phyloP scores from a whole-genome alignment of 106 monocot species.

The Acorus calamus region DNA sequence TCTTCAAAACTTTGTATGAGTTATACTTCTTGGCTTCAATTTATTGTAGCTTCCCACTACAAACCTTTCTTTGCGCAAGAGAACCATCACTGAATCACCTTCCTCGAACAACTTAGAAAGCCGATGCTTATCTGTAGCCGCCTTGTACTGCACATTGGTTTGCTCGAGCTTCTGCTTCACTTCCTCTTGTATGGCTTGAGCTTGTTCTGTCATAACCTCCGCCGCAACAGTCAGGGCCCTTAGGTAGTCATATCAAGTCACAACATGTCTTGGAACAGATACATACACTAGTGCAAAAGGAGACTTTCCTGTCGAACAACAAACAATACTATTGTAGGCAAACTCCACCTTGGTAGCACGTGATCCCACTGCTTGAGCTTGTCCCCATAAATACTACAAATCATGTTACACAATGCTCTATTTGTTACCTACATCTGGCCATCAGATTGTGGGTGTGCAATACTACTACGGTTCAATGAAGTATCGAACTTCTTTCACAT shows the following conservation, averaged over 20 bases:
- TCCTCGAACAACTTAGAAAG: neutral
- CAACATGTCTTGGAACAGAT: neutral
- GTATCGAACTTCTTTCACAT: neutral
- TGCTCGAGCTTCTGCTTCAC: neutral
- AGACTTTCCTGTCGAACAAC: neutral
- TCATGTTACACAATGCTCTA: neutral
- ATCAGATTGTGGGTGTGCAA: neutral
- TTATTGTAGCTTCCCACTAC: neutral
- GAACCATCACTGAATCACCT: neutral
- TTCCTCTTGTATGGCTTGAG: neutral
- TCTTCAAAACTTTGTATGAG: neutral
- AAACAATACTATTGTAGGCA: neutral
- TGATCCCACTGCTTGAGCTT: constrained; percentile 6
- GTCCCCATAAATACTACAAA: neutral
- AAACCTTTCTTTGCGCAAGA: neutral
- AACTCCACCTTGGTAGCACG: neutral
- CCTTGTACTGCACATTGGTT: neutral
- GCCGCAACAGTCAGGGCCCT: neutral
- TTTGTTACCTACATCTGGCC: neutral
- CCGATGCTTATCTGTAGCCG: neutral
- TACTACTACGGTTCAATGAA: neutral
- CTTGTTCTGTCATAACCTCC: neutral
- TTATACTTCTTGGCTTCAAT: neutral
- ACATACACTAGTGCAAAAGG: neutral
- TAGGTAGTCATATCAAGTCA: neutral